Conservation (phyloP, 129 eudicot species). For the Cynara cardunculus region DNA sequence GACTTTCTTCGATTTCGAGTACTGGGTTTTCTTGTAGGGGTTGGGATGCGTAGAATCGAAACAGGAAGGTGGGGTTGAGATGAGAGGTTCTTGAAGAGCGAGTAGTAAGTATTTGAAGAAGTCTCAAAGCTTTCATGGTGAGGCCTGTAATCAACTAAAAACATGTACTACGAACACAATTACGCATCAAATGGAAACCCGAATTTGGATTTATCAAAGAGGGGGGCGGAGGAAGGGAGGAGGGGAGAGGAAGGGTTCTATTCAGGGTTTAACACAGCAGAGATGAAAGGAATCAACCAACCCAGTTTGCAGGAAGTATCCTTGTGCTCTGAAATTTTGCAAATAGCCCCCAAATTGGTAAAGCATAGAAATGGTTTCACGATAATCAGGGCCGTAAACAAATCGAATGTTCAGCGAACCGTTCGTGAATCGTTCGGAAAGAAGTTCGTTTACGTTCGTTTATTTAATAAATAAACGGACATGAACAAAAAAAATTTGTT, state of each 20-base stretch:
- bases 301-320: not conserved
- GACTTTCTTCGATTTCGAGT: conserved; percentile 1
- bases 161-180: not conserved
- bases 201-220: not conserved
- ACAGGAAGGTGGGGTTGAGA: conserved; percentile 18
- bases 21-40: conserved; percentile 24
- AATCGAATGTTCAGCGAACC: too few relatives aligned
- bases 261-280: conserved; percentile 29
- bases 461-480: too few relatives aligned
- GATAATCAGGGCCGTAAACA: too few relatives aligned
- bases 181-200: not conserved
- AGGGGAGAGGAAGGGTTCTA: conserved; percentile 30
- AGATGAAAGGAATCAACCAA: not conserved
- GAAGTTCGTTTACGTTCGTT: too few relatives aligned
- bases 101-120: conserved; percentile 20
- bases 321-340: not conserved
- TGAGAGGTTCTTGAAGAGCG: conserved; percentile 10
- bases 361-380: too few relatives aligned
- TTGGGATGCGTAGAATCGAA: conserved; percentile 42
- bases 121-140: conserved; percentile 64
- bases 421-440: too few relatives aligned
- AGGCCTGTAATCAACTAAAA: not conserved
- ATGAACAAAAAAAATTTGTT: too few relatives aligned
- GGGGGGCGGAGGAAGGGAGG: conserved; percentile 10
- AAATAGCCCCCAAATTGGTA: not conserved